These are phyloP conservation scores for Populus hybrid DNA, from an alignment of 441 rosid genomes.

Conservation along the genomic window DNA sequence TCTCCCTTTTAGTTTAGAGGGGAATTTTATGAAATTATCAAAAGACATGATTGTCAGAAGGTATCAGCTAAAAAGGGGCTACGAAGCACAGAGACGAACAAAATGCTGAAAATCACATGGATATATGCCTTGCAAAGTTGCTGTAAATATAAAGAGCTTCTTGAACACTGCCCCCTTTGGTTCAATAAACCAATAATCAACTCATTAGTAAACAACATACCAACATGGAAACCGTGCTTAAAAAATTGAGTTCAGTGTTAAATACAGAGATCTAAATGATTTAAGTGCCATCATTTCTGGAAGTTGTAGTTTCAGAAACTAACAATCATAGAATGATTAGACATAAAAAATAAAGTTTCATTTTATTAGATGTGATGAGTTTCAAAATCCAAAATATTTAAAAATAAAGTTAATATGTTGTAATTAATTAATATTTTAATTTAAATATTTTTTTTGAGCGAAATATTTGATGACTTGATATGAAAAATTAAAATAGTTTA, in stretches of 20 bases:
- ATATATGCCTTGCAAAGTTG: not conserved
- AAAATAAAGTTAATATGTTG: too few relatives aligned
- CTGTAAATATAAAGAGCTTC: not conserved
- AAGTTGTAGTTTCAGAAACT: not conserved
- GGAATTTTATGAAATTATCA: not conserved
- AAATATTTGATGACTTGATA: too few relatives aligned
- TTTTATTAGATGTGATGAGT: not conserved
- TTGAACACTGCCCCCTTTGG: not conserved
- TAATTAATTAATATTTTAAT: too few relatives aligned
- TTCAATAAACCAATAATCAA: not conserved
- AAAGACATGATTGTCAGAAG: not conserved
- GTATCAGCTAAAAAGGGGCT: not conserved
- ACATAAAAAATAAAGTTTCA: not conserved
- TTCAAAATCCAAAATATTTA: too few relatives aligned
- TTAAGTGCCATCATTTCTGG: not conserved
- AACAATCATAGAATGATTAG: not conserved
- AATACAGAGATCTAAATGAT: not conserved
- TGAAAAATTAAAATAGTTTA: too few relatives aligned
- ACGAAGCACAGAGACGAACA: not conserved
- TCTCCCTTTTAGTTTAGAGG: not conserved
- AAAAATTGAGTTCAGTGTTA: not conserved
- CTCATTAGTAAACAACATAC: not conserved
- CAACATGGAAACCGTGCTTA: not conserved
- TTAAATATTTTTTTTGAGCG: too few relatives aligned
- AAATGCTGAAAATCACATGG: not conserved